A percentile compares a stretch with the other conserved stretches of the same genome.
These are phyloP conservation scores for Rhizopus delemar DNA, from an alignment of 371 early-diverging fungal species.

Conservation along the genomic window DNA sequence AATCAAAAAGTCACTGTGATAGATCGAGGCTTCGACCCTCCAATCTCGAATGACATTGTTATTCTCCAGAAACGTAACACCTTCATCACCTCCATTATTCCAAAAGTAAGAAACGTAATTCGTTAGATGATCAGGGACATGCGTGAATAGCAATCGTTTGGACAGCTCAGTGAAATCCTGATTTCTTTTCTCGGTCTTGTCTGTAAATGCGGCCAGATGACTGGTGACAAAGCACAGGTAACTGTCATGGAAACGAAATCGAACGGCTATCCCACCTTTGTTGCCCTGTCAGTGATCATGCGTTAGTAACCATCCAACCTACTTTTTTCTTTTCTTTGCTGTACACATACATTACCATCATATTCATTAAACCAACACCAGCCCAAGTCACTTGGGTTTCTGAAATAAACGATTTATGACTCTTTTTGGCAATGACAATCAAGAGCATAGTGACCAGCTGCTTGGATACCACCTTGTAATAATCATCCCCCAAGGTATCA, in stretches of 20 bases:
- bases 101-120: conserved; percentile 41
- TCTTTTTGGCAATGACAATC: conserved; percentile 72
- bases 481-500: conserved; percentile 60
- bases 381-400: conserved; percentile 62
- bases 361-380: conserved; percentile 79
- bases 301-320: neutral
- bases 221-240: conserved; percentile 85
- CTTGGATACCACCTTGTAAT: conserved; percentile 67
- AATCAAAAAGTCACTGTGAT: conserved; percentile 75
- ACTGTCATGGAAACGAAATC: conserved; percentile 77
- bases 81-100: conserved; percentile 54
- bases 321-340: neutral
- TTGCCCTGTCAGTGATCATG: conserved; percentile 69
- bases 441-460: conserved; percentile 88
- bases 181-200: conserved; percentile 80
- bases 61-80: conserved; percentile 40
- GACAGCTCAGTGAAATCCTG: conserved; percentile 86
- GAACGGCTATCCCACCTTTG: conserved; percentile 89
- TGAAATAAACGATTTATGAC: conserved; percentile 54
- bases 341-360: conserved; percentile 57
- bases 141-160: conserved; percentile 67
- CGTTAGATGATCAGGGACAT: conserved; percentile 25
- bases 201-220: conserved; percentile 87
- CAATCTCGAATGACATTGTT: conserved; percentile 33
- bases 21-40: conserved; percentile 54